These are phyloP conservation scores for Rhizophagus sp. DNA, from an alignment of 192 early-diverging fungal genomes.

Conservation along the genomic window DNA sequence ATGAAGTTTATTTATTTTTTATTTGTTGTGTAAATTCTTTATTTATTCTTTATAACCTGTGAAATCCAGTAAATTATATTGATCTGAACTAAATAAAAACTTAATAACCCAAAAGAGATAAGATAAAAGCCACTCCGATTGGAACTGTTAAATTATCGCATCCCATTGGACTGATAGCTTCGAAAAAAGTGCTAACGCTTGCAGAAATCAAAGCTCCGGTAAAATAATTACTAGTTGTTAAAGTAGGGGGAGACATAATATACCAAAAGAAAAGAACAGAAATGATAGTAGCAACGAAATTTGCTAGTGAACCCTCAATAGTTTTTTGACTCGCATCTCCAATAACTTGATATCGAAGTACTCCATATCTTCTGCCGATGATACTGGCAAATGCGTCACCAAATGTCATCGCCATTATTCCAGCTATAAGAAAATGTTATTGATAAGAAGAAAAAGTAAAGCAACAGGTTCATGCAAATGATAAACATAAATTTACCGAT, in stretches of 20 bases:
- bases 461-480: too few relatives aligned
- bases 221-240: background rate
- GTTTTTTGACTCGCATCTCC: background rate
- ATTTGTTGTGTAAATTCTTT: too few relatives aligned
- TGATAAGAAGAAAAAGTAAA: background rate
- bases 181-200: constrained; percentile 20
- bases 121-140: constrained; percentile 21
- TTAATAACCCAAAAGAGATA: constrained; percentile 1
- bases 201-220: constrained; percentile 30
- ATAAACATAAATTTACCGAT: background rate
- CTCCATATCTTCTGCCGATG: constrained; percentile 28
- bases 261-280: constrained; percentile 12
- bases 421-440: constrained; percentile 14
- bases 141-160: constrained; percentile 35
- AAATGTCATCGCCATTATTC: constrained; percentile 37
- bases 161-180: constrained; percentile 33
- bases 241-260: constrained; percentile 15
- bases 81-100: too few relatives aligned
- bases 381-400: constrained; percentile 35
- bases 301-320: constrained; percentile 33
- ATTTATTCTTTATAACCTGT: too few relatives aligned
- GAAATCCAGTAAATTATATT: too few relatives aligned
- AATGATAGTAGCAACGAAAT: constrained; percentile 28
- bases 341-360: background rate
- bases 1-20: too few relatives aligned